phyloP scores from a whole-genome alignment of 768 basidiomycete genomes.

The Asterophora parasitica region DNA sequence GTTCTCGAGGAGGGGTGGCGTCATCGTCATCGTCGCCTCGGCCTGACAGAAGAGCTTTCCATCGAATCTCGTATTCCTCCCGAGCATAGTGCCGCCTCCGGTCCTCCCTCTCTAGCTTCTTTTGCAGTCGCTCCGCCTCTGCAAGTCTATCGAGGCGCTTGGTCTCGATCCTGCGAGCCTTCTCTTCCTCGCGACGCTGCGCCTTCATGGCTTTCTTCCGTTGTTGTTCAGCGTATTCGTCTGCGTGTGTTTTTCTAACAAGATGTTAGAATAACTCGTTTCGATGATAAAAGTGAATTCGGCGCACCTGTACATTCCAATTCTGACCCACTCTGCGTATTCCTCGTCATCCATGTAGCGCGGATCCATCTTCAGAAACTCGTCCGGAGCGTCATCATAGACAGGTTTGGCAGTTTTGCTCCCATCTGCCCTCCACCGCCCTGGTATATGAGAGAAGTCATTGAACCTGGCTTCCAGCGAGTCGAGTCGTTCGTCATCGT shows the following conservation, averaged over 20 bases:
- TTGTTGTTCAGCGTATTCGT: conserved; percentile 59
- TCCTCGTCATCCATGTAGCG: conserved; percentile 75
- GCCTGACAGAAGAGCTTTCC: conserved; percentile 46
- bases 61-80: conserved; percentile 50
- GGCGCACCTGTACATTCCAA: conserved; percentile 72
- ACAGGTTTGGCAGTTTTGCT: conserved; percentile 21
- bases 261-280: not conserved
- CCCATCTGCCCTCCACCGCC: conserved; percentile 50
- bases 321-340: conserved; percentile 82
- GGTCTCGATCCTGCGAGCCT: conserved; percentile 50
- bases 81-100: conserved; percentile 41
- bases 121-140: conserved; percentile 47
- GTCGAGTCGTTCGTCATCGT: conserved; percentile 68
- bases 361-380: conserved; percentile 39
- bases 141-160: conserved; percentile 43
- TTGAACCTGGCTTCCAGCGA: conserved; percentile 60
- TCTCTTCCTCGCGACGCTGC: conserved; percentile 50
- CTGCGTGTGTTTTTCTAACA: conserved; percentile 60
- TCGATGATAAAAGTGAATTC: not conserved
- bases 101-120: conserved; percentile 43
- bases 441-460: conserved; percentile 66
- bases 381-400: conserved; percentile 26
- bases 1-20: conserved; percentile 13
- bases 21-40: conserved; percentile 15
- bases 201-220: conserved; percentile 49